A percentile compares a stretch with the other conserved stretches of the same genome.
phyloP scores from a whole-genome alignment of 805 yeast species.

The Danielozyma ontarioensis region DNA sequence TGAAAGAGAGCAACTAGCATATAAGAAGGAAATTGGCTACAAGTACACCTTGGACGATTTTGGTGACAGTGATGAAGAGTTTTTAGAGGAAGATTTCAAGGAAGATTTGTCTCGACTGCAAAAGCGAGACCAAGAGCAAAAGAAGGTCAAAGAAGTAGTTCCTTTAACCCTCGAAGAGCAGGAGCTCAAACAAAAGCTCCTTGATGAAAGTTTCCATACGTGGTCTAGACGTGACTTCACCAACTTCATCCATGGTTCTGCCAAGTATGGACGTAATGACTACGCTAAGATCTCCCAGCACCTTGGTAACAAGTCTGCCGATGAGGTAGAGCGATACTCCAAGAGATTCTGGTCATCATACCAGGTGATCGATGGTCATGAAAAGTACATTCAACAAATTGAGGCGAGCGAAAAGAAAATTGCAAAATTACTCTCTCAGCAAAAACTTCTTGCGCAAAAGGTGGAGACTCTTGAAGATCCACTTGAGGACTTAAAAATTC shows the following conservation, averaged over 20 bases:
- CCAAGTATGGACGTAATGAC: conserved; percentile 57
- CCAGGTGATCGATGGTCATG: conserved; percentile 60
- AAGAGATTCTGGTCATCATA: conserved; percentile 60
- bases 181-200: conserved; percentile 43
- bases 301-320: conserved; percentile 50
- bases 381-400: conserved; percentile 65
- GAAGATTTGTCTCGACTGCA: conserved; percentile 31
- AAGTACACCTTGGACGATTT: conserved; percentile 56
- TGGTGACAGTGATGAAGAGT: conserved; percentile 50
- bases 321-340: conserved; percentile 57
- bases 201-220: conserved; percentile 54
- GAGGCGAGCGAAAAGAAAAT: conserved; percentile 68
- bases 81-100: conserved; percentile 43
- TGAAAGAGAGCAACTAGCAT: conserved; percentile 61
- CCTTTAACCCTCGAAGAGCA: conserved; percentile 64
- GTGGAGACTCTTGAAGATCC: conserved; percentile 54
- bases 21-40: conserved; percentile 54
- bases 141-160: conserved; percentile 47
- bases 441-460: conserved; percentile 48
- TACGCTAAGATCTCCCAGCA: conserved; percentile 46
- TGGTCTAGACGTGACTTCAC: conserved; percentile 79
- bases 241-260: conserved; percentile 63
- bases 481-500: conserved; percentile 55
- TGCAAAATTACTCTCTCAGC: conserved; percentile 51
- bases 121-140: conserved; percentile 44